These are phyloP conservation scores for Lactifluus subvellereus DNA, from an alignment of 768 basidiomycete species.

Conservation along the genomic window DNA sequence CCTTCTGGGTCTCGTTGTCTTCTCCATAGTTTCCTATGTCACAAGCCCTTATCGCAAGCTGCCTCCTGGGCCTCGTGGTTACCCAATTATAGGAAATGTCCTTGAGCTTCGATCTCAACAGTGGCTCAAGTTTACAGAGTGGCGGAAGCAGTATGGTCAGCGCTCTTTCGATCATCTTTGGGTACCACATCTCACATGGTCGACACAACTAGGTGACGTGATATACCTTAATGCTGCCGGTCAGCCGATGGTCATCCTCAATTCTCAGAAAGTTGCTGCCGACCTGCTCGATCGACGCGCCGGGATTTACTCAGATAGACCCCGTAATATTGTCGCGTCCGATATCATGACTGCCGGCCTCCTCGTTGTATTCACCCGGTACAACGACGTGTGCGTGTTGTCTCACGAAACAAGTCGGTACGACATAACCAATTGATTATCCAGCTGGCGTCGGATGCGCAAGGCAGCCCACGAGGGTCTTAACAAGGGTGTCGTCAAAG, in stretches of 20 bases:
- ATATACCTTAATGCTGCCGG: slow-evolving; percentile 26
- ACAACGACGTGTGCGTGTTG: slow-evolving; percentile 16
- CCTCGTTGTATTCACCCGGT: slow-evolving; percentile 20
- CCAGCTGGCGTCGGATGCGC: slow-evolving; percentile 34
- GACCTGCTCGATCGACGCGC: slow-evolving; percentile 32
- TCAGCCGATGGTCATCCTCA: slow-evolving; percentile 28
- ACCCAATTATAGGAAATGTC: slow-evolving; percentile 19
- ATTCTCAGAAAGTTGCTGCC: slow-evolving; percentile 26
- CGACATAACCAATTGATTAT: neutral
- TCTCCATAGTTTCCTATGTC: slow-evolving; percentile 3
- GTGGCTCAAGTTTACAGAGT: slow-evolving; percentile 22
- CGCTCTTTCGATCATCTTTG: neutral
- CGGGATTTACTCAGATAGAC: slow-evolving; percentile 30
- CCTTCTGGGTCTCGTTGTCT: neutral
- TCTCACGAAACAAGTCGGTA: neutral
- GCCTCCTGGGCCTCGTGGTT: slow-evolving; percentile 18
- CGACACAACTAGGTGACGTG: slow-evolving; percentile 1
- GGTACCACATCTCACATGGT: neutral
- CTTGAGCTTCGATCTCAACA: slow-evolving; percentile 17
- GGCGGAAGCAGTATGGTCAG: slow-evolving; percentile 19
- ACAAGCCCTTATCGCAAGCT: slow-evolving; percentile 17
- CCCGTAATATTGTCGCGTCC: slow-evolving; percentile 20
- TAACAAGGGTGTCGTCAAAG: slow-evolving; percentile 25
- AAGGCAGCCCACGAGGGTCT: slow-evolving; percentile 34
- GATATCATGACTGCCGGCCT: slow-evolving; percentile 24